Evolutionary conservation across 352 stramenopile genomes (phyloP), one percentile per base, ranked within the genome.

Genomic region (Phytophthora idaei): DNA sequence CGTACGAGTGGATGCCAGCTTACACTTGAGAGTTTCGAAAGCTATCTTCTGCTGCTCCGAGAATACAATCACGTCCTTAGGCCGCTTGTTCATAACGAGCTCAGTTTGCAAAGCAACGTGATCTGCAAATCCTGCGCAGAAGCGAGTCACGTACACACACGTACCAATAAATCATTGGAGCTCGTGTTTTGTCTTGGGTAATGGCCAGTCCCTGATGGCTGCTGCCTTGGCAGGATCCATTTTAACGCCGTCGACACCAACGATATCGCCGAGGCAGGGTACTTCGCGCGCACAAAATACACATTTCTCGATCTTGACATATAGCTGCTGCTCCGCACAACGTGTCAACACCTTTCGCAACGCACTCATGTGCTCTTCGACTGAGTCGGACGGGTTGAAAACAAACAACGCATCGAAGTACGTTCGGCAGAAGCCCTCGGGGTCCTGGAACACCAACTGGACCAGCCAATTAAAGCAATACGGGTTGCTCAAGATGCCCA

Each of bases 401-500:
- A 42, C 36, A 0, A 42, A 15, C 12, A 52, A 0, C 3, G 37
- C 46, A 10, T 61, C 50, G 9, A 67, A 60, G 32, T 57, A 67
- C 1, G 59, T 61, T 0, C 15, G 15, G 5, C 60, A 67, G 7
- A 61, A 67, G 4, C 7, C 14, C 0, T 15, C 3, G 1, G 39
- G 29, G 10, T 67, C 51, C 2, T 25, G n/a, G 27, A 57, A 61
- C 1, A 67, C 28, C 2, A 3, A 37, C 10, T 57, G 25, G 0
- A 57, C 36, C 2, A 61, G 21, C 10, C 51, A 12, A 4, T 67
- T 61, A 27, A 61, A 61, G 7, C 17, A 54, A 0, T 49, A 41
- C 1, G 59, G 41, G 21, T 49, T 67, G 8, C 50, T 51, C 1
- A 31, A 59, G 3, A 60, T 31, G 2, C 36, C 57, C 47, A 64